Conservation (phyloP, 257 asterid species). For the Plantago major region DNA sequence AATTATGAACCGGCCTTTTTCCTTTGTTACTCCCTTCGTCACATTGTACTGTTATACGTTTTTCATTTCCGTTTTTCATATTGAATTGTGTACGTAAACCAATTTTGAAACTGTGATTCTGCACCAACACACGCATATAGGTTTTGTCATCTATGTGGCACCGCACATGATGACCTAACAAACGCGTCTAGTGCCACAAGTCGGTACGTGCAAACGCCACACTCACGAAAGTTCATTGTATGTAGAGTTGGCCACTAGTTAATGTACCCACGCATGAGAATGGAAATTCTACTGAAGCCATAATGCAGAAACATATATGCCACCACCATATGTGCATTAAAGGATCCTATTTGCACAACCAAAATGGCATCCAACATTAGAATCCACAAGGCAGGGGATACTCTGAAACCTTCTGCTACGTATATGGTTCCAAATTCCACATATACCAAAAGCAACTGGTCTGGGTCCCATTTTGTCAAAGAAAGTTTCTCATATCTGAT, state of each 20-base stretch:
- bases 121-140: too few species aligned
- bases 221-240: too few species aligned
- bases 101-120: too few species aligned
- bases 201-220: too few species aligned
- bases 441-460: constrained; percentile 17
- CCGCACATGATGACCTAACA: too few species aligned
- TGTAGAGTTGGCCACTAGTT: too few species aligned
- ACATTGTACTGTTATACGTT: too few species aligned
- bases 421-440: constrained; percentile 11
- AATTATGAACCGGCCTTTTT: background rate
- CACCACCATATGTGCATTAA: background rate
- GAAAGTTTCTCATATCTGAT: constrained; percentile 20
- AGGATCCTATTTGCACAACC: constrained; percentile 10
- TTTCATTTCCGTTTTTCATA: too few species aligned
- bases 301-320: background rate
- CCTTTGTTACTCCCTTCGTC: too few species aligned
- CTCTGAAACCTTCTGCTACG: constrained; percentile 8
- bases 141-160: too few species aligned
- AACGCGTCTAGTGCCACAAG: too few species aligned
- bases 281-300: constrained; percentile 15
- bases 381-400: constrained; percentile 19
- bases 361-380: constrained; percentile 11
- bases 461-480: constrained; percentile 23
- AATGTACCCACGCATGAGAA: background rate
- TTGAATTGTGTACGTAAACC: too few species aligned